These are phyloP conservation scores for Chlamydomonas eustigma DNA, from an alignment of 139 green algal genomes.

Conservation along the genomic window DNA sequence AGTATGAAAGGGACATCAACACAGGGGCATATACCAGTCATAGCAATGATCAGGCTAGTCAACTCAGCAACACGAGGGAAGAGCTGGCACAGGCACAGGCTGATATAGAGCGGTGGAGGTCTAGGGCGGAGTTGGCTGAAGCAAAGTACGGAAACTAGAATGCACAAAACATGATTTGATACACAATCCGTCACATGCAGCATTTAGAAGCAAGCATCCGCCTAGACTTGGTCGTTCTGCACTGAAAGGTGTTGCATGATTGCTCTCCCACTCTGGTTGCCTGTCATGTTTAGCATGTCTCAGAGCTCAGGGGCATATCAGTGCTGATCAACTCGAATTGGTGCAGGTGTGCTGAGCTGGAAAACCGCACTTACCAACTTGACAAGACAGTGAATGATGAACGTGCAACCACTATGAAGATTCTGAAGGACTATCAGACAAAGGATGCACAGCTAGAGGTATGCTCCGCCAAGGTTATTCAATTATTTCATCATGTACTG, in stretches of 20 bases:
- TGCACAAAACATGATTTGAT: too few species aligned
- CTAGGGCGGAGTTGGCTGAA: conserved; percentile 8
- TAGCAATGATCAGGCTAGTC: conserved; percentile 14
- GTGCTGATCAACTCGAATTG: too few species aligned
- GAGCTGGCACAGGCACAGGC: neutral
- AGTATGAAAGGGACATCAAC: conserved; percentile 51
- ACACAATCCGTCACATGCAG: too few species aligned
- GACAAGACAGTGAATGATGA: conserved; percentile 13
- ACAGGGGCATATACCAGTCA: conserved; percentile 35
- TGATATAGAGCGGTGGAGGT: neutral
- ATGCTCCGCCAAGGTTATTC: too few species aligned
- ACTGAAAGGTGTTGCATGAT: too few species aligned
- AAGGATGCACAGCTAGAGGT: conserved; percentile 10
- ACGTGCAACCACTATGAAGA: conserved; percentile 26
- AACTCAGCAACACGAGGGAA: conserved; percentile 13
- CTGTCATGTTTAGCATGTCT: too few species aligned
- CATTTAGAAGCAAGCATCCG: too few species aligned
- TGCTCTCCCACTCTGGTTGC: too few species aligned
- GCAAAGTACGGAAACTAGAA: neutral
- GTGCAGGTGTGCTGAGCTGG: conserved; percentile 7
- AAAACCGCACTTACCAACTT: neutral
- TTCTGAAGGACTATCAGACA: conserved; percentile 41
- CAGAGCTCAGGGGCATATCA: too few species aligned
- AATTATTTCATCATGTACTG: too few species aligned
- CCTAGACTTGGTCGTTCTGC: too few species aligned